Evolutionary conservation across 2,329 filamentous ascomycete genomes (phyloP).

Genomic region (Blumeriella jaapii): DNA sequence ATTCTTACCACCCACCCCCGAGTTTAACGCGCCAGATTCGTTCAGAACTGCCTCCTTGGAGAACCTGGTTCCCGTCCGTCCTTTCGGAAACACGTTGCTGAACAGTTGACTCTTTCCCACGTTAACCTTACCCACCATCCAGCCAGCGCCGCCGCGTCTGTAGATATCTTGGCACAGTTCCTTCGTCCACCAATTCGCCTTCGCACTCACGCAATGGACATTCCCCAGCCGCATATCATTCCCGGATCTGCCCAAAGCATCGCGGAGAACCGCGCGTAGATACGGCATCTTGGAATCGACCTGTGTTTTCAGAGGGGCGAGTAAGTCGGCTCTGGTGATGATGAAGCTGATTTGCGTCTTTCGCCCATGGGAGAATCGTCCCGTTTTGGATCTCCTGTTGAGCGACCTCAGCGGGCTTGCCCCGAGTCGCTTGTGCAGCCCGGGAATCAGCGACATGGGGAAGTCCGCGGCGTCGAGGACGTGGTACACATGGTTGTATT

Average conservation of each 20-base stretch:
- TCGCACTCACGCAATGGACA: constrained; percentile 74
- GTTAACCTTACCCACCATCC: constrained; percentile 97
- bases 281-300: constrained; percentile 83
- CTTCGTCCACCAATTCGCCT: constrained; percentile 82
- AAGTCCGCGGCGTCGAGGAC: constrained; percentile 93
- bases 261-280: constrained; percentile 62
- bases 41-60: constrained; percentile 4
- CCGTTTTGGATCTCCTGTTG: constrained; percentile 64
- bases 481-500: constrained; percentile 91
- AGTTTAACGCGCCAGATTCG: no score
- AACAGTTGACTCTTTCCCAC: constrained; percentile 94
- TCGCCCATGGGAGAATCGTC: constrained; percentile 53
- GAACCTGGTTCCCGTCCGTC: constrained; percentile 29
- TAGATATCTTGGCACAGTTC: constrained; percentile 78
- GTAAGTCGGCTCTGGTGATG: constrained; percentile 76
- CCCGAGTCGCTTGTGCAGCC: constrained; percentile 57
- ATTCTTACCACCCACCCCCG: neutral
- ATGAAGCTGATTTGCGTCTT: constrained; percentile 79
- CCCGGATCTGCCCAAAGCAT: constrained; percentile 57
- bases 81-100: constrained; percentile 75
- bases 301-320: constrained; percentile 73
- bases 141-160: constrained; percentile 71
- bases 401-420: constrained; percentile 64
- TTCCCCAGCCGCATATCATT: constrained; percentile 75
- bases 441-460: constrained; percentile 80